Percentiles rank a stretch among this genome's conserved stretches.
phyloP scores from a whole-genome alignment of 768 basidiomycete genomes.

The Rhodotorula babjevae region DNA sequence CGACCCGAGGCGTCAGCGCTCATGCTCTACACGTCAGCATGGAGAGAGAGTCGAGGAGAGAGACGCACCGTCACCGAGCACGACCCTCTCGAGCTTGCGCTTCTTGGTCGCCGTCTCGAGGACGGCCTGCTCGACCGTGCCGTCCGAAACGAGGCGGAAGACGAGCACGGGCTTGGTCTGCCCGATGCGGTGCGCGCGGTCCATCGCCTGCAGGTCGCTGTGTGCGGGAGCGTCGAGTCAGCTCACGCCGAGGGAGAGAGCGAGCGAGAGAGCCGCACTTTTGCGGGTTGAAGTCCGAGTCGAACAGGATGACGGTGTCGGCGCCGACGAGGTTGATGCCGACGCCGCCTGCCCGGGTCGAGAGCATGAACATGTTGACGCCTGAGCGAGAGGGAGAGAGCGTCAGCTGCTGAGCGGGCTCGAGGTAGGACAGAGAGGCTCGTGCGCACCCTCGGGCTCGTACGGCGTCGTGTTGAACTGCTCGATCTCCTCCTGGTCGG shows the following conservation, averaged over 20 bases:
- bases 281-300: slow-evolving; percentile 68
- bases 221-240: slow-evolving; percentile 51
- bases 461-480: slow-evolving; percentile 58
- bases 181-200: slow-evolving; percentile 91
- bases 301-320: slow-evolving; percentile 90
- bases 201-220: slow-evolving; percentile 87
- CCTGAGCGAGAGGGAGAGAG: background rate
- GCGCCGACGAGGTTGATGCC: slow-evolving; percentile 76
- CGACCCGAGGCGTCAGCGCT: too few relatives aligned
- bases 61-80: slow-evolving; percentile 75
- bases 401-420: too few relatives aligned
- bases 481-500: slow-evolving; percentile 63
- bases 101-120: slow-evolving; percentile 58
- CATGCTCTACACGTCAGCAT: background rate
- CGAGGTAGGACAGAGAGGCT: too few relatives aligned
- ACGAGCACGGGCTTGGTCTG: slow-evolving; percentile 86
- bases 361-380: slow-evolving; percentile 62
- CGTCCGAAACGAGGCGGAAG: slow-evolving; percentile 76
- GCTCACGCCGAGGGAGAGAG: background rate
- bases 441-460: slow-evolving; percentile 55
- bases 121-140: slow-evolving; percentile 88
- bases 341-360: slow-evolving; percentile 72
- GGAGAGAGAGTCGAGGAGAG: slow-evolving; percentile 1
- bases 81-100: slow-evolving; percentile 83
- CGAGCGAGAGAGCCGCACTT: background rate